Evolutionary conservation across 139 green algal genomes (phyloP).

Genomic region (Tetraselmis striata): DNA sequence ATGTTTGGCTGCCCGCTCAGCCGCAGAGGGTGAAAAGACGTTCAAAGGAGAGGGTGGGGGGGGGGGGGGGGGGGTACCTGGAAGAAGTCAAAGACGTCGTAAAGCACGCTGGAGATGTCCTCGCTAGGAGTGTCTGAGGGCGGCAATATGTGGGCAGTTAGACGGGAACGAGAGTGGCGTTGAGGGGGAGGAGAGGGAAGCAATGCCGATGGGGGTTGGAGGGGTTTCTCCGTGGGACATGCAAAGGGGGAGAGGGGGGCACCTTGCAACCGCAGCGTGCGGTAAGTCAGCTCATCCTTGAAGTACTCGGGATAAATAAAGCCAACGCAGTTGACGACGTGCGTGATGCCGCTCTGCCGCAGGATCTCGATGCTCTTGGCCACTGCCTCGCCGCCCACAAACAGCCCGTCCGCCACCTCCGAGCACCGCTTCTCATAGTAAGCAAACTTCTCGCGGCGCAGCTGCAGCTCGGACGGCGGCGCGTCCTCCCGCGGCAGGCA

Average conservation of each 20-base stretch:
- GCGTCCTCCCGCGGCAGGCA: background rate
- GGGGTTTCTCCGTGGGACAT: too few relatives aligned
- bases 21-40: too few relatives aligned
- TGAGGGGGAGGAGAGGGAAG: too few relatives aligned
- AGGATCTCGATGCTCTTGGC: slow-evolving; percentile 67
- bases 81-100: slow-evolving; percentile 95
- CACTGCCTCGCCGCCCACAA: slow-evolving; percentile 77
- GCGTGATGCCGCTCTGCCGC: slow-evolving; percentile 68
- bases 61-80: too few relatives aligned
- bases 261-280: slow-evolving; percentile 86
- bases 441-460: slow-evolving; percentile 60
- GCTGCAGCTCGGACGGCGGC: slow-evolving; percentile 4
- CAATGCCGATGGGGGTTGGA: too few relatives aligned
- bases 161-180: background rate
- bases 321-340: slow-evolving; percentile 95
- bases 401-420: slow-evolving; percentile 67
- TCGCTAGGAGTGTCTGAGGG: slow-evolving; percentile 74
- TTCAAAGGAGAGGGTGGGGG: too few relatives aligned
- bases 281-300: slow-evolving; percentile 73
- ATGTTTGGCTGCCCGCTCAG: too few relatives aligned
- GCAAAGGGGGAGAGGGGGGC: too few relatives aligned
- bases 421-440: slow-evolving; percentile 69
- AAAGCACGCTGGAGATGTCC: slow-evolving; percentile 87
- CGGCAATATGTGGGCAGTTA: slow-evolving; percentile 3
- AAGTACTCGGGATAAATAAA: slow-evolving; percentile 86